phyloP scores from a whole-genome alignment of 495 filamentous ascomycete species.

The Penicillium longicatenatum region DNA sequence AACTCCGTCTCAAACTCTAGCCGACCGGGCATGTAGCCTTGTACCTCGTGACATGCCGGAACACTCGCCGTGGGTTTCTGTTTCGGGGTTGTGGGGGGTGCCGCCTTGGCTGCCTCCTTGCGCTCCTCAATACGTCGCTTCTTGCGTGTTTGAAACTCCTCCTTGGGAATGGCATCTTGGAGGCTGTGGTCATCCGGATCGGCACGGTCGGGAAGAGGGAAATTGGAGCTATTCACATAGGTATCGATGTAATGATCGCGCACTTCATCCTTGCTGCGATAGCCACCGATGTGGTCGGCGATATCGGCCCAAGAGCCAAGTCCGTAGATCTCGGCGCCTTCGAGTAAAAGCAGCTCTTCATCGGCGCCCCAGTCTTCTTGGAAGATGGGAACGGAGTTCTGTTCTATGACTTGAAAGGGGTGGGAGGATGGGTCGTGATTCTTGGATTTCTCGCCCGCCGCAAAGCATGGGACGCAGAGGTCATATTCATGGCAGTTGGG shows the following conservation, averaged over 20 bases:
- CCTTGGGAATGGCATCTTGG: constrained; percentile 76
- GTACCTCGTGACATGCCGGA: constrained; percentile 94
- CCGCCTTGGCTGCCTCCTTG: constrained; percentile 84
- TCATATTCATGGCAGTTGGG: constrained; percentile 88
- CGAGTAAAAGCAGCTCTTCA: constrained; percentile 87
- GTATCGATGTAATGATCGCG: constrained; percentile 88
- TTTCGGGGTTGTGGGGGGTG: constrained; percentile 82
- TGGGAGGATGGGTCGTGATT: constrained; percentile 85
- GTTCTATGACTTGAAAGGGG: constrained; percentile 91
- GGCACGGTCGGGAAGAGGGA: constrained; percentile 82
- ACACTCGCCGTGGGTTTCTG: constrained; percentile 94
- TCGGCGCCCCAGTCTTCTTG: constrained; percentile 95
- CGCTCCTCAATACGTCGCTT: constrained; percentile 92
- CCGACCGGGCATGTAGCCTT: constrained; percentile 97
- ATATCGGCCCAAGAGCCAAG: constrained; percentile 98
- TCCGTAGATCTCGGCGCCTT: constrained; percentile 97
- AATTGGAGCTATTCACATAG: constrained; percentile 78
- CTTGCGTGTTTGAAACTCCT: constrained; percentile 91
- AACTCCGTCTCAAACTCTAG: constrained; percentile 98
- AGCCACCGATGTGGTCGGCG: constrained; percentile 96
- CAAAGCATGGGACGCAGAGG: constrained; percentile 94
- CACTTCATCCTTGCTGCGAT: constrained; percentile 91
- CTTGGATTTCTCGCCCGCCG: constrained; percentile 71
- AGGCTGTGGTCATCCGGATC: constrained; percentile 78
- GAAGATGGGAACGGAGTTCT: constrained; percentile 97